phyloP scores from a whole-genome alignment of 2,329 filamentous ascomycete genomes.

The Venturia nashicola region DNA sequence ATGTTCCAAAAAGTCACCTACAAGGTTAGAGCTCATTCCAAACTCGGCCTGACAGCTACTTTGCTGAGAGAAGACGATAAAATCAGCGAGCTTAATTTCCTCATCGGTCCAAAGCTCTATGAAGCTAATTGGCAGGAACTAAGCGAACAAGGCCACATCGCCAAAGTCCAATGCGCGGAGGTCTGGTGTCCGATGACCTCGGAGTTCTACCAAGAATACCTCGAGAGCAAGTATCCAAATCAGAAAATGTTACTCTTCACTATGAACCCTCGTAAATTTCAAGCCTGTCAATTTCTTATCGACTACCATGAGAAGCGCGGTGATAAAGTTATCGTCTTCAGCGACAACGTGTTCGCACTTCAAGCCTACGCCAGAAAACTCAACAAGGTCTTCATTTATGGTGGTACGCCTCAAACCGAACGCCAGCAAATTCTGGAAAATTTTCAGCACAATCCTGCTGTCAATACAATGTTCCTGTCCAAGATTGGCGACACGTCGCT shows the following conservation, averaged over 20 bases:
- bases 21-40: constrained; percentile 87
- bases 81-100: constrained; percentile 91
- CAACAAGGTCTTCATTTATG: constrained; percentile 81
- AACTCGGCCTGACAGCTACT: constrained; percentile 87
- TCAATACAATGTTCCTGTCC: constrained; percentile 89
- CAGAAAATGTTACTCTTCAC: constrained; percentile 68
- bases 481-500: constrained; percentile 99
- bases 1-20: constrained; percentile 94
- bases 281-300: constrained; percentile 95
- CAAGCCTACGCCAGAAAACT: constrained; percentile 75
- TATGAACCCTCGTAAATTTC: constrained; percentile 96
- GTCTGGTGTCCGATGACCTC: constrained; percentile 99
- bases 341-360: constrained; percentile 90
- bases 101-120: constrained; percentile 94
- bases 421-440: constrained; percentile 81
- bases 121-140: constrained; percentile 99
- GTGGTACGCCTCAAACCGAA: constrained; percentile 74
- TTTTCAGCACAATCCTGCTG: constrained; percentile 81
- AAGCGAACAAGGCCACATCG: constrained; percentile 92
- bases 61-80: constrained; percentile 95
- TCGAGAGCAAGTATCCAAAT: constrained; percentile 50
- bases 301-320: constrained; percentile 91
- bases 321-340: constrained; percentile 97
- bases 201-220: constrained; percentile 93
- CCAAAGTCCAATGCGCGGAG: constrained; percentile 92